A percentile compares a stretch with the other conserved stretches of the same genome.
Evolutionary conservation across 306 rosid genomes (phyloP).

Genomic region (Begonia masoniana): DNA sequence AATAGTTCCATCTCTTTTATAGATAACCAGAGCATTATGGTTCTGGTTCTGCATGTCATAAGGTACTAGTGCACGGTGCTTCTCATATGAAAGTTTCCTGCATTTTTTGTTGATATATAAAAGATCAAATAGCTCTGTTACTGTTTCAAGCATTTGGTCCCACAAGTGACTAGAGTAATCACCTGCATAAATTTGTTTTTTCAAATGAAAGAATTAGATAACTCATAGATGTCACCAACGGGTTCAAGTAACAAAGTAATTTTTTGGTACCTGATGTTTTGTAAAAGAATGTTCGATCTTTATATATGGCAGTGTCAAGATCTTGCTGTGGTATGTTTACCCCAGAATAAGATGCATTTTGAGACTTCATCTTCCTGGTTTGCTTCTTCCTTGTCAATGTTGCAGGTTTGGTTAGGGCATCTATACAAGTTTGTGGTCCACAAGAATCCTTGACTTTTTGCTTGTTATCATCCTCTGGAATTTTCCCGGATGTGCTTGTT

Average conservation of each 20-base stretch:
- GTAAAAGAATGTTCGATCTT: conserved; percentile 16
- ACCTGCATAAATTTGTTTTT: conserved; percentile 26
- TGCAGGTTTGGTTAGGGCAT: conserved; percentile 22
- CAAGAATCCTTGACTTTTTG: conserved; percentile 14
- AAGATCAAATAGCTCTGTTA: conserved; percentile 36
- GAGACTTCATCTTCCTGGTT: conserved; percentile 20
- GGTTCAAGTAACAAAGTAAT: conserved; percentile 1
- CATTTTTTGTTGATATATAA: conserved; percentile 45
- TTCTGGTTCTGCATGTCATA: conserved; percentile 23
- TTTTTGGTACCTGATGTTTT: conserved; percentile 36
- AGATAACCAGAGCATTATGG: conserved; percentile 28
- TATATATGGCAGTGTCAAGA: conserved; percentile 17
- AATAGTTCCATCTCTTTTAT: conserved; percentile 40
- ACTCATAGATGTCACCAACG: conserved; percentile 5
- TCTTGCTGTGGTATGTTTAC: conserved; percentile 18
- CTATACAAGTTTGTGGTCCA: conserved; percentile 24
- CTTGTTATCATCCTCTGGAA: conserved; percentile 8
- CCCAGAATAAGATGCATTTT: conserved; percentile 21
- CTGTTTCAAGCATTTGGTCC: conserved; percentile 25
- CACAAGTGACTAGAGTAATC: conserved; percentile 13
- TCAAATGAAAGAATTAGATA: conserved; percentile 8
- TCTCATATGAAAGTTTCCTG: conserved; percentile 20
- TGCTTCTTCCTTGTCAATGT: conserved; percentile 38
- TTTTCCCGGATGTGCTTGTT: conserved; percentile 15
- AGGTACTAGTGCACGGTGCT: conserved; percentile 40